phyloP scores from a whole-genome alignment of 2,329 filamentous ascomycete genomes.

The Allantophomopsis lycopodina region DNA sequence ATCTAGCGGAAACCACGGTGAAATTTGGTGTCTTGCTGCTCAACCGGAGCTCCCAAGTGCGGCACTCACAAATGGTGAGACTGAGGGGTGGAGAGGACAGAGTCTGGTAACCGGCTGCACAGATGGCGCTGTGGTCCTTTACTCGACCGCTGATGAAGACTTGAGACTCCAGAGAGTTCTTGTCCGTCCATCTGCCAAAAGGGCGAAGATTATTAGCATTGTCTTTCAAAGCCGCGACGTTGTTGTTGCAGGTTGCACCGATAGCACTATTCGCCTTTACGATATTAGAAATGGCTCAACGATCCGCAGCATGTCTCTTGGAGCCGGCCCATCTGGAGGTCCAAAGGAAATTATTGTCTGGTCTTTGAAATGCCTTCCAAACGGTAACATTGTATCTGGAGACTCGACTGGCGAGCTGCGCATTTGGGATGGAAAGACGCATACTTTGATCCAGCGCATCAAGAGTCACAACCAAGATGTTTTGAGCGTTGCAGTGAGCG shows the following conservation, averaged over 20 bases:
- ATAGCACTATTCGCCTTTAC: conserved; percentile 86
- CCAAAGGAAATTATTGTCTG: conserved; percentile 82
- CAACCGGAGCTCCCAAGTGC: conserved; percentile 42
- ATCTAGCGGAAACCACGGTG: conserved; percentile 83
- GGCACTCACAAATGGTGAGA: conserved; percentile 18
- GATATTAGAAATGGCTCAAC: conserved; percentile 68
- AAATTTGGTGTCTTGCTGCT: conserved; percentile 91
- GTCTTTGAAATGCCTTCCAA: conserved; percentile 78
- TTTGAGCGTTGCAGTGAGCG: conserved; percentile 70
- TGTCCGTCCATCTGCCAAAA: conserved; percentile 65
- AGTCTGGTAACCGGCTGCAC: conserved; percentile 81
- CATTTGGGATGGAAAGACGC: conserved; percentile 89
- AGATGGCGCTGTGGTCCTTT: conserved; percentile 76
- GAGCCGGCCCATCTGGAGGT: conserved; percentile 61
- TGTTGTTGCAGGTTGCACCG: conserved; percentile 85
- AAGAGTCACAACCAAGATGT: conserved; percentile 83
- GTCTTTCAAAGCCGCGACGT: conserved; percentile 75
- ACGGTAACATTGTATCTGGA: conserved; percentile 84
- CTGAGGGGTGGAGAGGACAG: conserved; percentile 21
- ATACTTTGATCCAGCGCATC: conserved; percentile 74
- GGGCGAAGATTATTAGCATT: conserved; percentile 80
- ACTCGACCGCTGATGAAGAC: conserved; percentile 76
- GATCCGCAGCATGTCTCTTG: conserved; percentile 73
- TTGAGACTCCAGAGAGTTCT: conserved; percentile 69
- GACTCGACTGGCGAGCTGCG: conserved; percentile 90